Evolutionary conservation across 73 alveolate species (phyloP).

Genomic region (Uronychia binucleata): DNA sequence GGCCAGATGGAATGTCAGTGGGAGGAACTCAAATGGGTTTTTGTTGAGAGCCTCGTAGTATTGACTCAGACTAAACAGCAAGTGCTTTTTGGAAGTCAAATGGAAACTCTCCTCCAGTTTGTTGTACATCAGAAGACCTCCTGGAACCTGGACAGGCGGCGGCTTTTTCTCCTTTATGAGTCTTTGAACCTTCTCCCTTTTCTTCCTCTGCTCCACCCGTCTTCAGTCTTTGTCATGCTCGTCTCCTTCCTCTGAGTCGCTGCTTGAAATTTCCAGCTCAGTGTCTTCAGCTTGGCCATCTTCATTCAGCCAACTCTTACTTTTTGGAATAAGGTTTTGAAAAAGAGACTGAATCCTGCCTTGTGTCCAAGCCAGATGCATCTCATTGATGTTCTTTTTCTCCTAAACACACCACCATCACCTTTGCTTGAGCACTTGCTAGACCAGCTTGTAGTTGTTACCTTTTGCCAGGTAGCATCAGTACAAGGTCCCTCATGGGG

Average conservation of each 20-base stretch:
- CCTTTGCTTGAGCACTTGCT: not conserved
- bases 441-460: not conserved
- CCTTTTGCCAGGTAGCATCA: not conserved
- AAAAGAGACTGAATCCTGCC: not conserved
- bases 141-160: not conserved
- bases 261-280: not conserved
- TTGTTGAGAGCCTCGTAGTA: conserved; percentile 54
- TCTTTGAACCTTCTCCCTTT: not conserved
- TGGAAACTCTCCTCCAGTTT: not conserved
- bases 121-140: not conserved
- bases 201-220: not conserved
- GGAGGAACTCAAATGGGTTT: conserved; percentile 73
- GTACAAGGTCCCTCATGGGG: not conserved
- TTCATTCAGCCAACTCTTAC: not conserved
- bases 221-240: not conserved
- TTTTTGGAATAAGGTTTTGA: not conserved
- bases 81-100: not conserved
- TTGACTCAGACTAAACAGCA: conserved; percentile 64
- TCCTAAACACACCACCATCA: not conserved
- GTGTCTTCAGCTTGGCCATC: not conserved
- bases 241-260: not conserved
- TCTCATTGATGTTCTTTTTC: not conserved
- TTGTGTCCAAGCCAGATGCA: not conserved
- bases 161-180: not conserved
- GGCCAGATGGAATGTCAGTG: conserved; percentile 69